Evolutionary conservation across 139 green algal species (phyloP).

Genomic region (Coelastrella sp.): DNA sequence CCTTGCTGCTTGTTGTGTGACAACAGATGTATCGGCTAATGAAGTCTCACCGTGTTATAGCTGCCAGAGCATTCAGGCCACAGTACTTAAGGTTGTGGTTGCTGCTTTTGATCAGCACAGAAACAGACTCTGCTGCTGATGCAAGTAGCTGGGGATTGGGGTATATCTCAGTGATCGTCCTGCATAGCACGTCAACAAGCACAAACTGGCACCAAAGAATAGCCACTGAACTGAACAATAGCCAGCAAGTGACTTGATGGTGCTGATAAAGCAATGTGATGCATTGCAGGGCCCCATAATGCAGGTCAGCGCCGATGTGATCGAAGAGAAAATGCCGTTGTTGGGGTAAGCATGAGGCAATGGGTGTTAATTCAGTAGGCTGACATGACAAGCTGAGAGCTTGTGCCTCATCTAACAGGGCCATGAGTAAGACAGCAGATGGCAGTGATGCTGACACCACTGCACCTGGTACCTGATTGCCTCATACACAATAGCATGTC

Average conservation of each 20-base stretch:
- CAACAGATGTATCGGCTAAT: not conserved
- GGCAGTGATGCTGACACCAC: not conserved
- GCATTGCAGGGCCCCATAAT: too few relatives aligned
- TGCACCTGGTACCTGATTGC: too few relatives aligned
- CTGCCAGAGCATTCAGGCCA: conserved; percentile 87
- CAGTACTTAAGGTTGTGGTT: conserved; percentile 91
- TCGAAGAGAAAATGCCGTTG: too few relatives aligned
- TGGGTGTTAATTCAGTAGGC: too few relatives aligned
- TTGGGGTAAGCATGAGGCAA: too few relatives aligned
- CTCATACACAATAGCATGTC: conserved; percentile 94
- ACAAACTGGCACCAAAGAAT: too few relatives aligned
- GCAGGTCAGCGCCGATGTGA: too few relatives aligned
- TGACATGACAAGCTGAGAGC: too few relatives aligned
- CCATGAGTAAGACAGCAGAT: too few relatives aligned
- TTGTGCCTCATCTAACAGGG: too few relatives aligned
- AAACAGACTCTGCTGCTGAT: conserved; percentile 79
- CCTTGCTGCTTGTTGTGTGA: not conserved
- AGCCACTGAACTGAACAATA: not conserved
- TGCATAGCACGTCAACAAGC: too few relatives aligned
- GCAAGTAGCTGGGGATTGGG: conserved; percentile 87
- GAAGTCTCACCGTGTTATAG: conserved; percentile 66
- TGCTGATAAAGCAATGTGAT: too few relatives aligned
- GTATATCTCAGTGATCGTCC: conserved; percentile 91
- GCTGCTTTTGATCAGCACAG: conserved; percentile 80
- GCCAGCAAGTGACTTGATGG: not conserved